Evolutionary conservation across 169 alveolate genomes (phyloP).

Genomic region (Cryptosporidium sp.): DNA sequence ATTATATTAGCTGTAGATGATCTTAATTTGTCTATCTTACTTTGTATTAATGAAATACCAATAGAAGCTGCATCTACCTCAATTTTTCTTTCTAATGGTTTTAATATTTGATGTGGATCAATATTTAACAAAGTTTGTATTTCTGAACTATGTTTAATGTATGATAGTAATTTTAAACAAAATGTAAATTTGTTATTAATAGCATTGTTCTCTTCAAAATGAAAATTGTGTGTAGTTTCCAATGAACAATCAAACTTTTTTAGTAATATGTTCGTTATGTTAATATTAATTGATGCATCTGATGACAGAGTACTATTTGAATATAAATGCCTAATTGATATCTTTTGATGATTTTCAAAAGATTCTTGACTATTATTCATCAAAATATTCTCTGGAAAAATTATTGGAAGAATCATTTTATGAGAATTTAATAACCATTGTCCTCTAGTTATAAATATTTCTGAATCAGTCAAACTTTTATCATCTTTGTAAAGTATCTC

Average conservation of each 20-base stretch:
- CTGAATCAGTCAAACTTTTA: constrained; percentile 61
- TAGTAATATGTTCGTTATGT: constrained; percentile 2
- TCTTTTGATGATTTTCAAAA: not conserved
- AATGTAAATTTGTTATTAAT: constrained; percentile 14
- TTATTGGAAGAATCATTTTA: constrained; percentile 57
- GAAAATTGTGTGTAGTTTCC: constrained; percentile 10
- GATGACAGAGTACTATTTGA: constrained; percentile 25
- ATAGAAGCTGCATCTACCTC: constrained; percentile 72
- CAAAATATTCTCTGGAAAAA: constrained; percentile 18
- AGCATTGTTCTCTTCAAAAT: constrained; percentile 45
- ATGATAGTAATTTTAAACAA: constrained; percentile 58
- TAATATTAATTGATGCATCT: constrained; percentile 2
- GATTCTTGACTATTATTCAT: not conserved
- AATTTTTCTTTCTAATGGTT: constrained; percentile 42
- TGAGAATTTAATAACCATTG: constrained; percentile 54
- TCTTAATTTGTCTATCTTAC: constrained; percentile 58
- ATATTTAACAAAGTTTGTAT: constrained; percentile 10
- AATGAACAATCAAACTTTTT: constrained; percentile 45
- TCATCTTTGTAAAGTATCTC: constrained; percentile 52
- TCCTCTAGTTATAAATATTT: constrained; percentile 53
- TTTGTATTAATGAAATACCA: constrained; percentile 65
- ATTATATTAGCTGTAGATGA: constrained; percentile 47
- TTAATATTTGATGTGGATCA: constrained; percentile 28
- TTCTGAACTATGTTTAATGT: constrained; percentile 23
- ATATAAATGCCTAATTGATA: constrained; percentile 1